Percentiles rank a stretch among this genome's conserved stretches.
phyloP scores from a whole-genome alignment of 163 green algal genomes.

The Trebouxia gelatinosa region DNA sequence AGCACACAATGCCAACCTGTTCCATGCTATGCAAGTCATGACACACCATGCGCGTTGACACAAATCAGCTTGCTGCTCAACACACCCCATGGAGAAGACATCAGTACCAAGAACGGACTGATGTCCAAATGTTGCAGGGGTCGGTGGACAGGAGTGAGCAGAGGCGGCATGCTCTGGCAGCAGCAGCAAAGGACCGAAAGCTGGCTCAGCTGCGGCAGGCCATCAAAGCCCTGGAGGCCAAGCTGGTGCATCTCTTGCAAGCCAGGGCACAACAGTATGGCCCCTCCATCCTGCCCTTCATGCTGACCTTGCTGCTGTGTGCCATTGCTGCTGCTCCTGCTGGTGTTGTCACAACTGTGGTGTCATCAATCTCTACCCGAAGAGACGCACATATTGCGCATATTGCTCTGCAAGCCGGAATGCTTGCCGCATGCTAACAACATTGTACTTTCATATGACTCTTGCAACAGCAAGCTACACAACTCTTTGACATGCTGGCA shows the following conservation, averaged over 20 bases:
- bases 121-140: not conserved
- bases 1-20: not conserved
- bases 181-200: conserved; percentile 62
- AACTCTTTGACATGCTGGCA: too few relatives aligned
- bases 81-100: not conserved
- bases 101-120: not conserved
- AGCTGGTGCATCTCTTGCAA: conserved; percentile 59
- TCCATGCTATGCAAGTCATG: too few relatives aligned
- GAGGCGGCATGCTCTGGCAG: conserved; percentile 32
- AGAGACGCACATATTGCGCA: too few relatives aligned
- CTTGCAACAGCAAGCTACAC: too few relatives aligned
- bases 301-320: too few relatives aligned
- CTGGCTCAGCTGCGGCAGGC: conserved; percentile 60
- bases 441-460: too few relatives aligned
- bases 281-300: too few relatives aligned
- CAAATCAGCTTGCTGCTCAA: not conserved
- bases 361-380: not conserved
- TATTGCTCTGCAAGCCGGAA: not conserved
- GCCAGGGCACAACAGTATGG: not conserved
- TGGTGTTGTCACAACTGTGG: not conserved
- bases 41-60: not conserved
- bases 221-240: conserved; percentile 63
- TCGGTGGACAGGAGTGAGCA: not conserved
- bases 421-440: not conserved
- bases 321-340: not conserved